Evolutionary conservation across 495 filamentous ascomycete genomes (phyloP), one percentile per base, ranked within the genome.

Genomic region (Ascodesmis nigricans): DNA sequence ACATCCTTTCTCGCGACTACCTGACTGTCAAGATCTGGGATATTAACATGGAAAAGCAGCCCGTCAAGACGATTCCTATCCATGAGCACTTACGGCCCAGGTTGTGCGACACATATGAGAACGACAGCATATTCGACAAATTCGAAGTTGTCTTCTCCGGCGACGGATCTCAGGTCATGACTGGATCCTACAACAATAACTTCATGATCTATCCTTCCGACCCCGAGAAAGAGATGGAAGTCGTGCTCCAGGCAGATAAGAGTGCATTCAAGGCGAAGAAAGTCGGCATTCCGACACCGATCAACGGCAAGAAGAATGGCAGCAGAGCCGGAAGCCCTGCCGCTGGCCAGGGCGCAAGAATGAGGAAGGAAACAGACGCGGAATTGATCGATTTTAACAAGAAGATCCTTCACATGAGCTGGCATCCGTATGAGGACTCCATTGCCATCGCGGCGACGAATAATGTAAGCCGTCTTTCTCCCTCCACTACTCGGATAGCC

Each of bases 311-410:
- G 52, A 90, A 91, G 64, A 70, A 71, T 19, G 73, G 75, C 21
- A 83, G 78, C 30, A 62, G 87, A 55, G 78, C 84, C 25, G 76
- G 76, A 36, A 93, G 83, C 53, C 87, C 87, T 36, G 84, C 83
- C 9, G 76, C 72, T 28, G 74, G 75, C 21, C 80, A 82, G 49
- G 83, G 81, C 18, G 79, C 80, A 46, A 69, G 87, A 35, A 97
- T 97, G 87, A 71, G 80, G 50, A 95, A 93, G 61, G 87, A 97
- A 63, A 97, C 90, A 33, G 87, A 97, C 56, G 87, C 87, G 41
- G 87, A 97, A 55, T 84, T 93, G 60, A 97, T 97, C 58, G 87
- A 97, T 54, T 97, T 95, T 61, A 95, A 97, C 66, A 97, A 97
- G 74, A 97, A 97, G 71, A 97, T 97, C 54, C 52, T 97, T 55